A percentile compares a stretch with the other conserved stretches of the same genome.
Evolutionary conservation across 208 protist genomes (phyloP).

Genomic region (Crithidia expoeki): DNA sequence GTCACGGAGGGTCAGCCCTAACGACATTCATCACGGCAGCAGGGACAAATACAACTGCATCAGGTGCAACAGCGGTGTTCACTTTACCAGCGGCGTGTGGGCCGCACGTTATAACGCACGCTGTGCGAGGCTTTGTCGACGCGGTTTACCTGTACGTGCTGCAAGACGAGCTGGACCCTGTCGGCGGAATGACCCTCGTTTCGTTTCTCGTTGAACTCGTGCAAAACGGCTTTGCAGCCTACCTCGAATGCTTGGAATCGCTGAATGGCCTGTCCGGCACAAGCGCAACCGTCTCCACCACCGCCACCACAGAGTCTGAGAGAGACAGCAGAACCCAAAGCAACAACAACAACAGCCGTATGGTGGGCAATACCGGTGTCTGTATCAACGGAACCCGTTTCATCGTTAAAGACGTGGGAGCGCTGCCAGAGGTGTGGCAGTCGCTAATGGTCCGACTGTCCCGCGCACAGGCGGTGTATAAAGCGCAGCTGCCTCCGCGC

Average conservation of each 20-base stretch:
- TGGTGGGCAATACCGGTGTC: neutral
- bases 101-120: slow-evolving; percentile 40
- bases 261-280: slow-evolving; percentile 1
- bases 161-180: slow-evolving; percentile 31
- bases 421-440: slow-evolving; percentile 30
- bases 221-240: slow-evolving; percentile 40
- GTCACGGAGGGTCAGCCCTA: neutral
- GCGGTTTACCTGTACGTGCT: slow-evolving; percentile 30
- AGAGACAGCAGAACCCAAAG: neutral
- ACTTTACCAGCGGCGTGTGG: slow-evolving; percentile 32
- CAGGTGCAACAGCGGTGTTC: neutral
- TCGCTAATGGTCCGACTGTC: slow-evolving; percentile 28
- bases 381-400: slow-evolving; percentile 19
- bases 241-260: slow-evolving; percentile 29
- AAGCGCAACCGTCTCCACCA: neutral
- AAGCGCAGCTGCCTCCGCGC: slow-evolving; percentile 25
- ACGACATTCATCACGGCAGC: neutral
- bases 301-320: neutral
- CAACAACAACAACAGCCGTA: slow-evolving; percentile 12
- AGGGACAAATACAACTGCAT: neutral
- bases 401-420: slow-evolving; percentile 22
- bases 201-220: slow-evolving; percentile 36
- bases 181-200: slow-evolving; percentile 26
- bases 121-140: slow-evolving; percentile 39
- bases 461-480: slow-evolving; percentile 22